Base-by-base conservation (phyloP, 305 asterid genomes). In the Solanum hybrid region DNA sequence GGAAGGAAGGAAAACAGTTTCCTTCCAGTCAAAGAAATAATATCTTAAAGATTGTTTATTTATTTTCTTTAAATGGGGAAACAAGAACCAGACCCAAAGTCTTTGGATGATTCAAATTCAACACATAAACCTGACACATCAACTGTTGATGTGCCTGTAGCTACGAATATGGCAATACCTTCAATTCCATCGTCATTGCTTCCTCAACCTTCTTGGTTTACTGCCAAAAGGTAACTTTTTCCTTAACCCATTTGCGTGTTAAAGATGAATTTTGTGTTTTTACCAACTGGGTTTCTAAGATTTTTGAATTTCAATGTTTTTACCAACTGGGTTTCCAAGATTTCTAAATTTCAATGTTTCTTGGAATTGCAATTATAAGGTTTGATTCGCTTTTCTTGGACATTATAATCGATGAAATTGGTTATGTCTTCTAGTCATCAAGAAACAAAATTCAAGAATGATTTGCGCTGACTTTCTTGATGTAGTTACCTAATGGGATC, bases 171-270 rank as follows among this genome's bases (percentile, higher is more conserved):
- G 88, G 80, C 37, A 29, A n/a, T 16, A 34, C 9, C 92, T 87
- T 82, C 88, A 39, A 89, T 86, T 89, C 18, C 90, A 37, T 78
- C 91, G 8, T 16, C 89, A 33, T 71, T 88, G 7, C 88, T 91
- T 61, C 74, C 93, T 12, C 84, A 90, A 31, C 92, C 95, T 42
- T 92, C 94, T 34, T 93, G 94, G 94, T 93, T 92, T 88, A 93
- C 95, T 80, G 93, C 95, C 14, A 88, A 88, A 88, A 91, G 94
- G 95, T 91, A 39, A 20, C 18, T 13, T 82, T 16, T 37, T 69
- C 28, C 5, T 57, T 74, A 14, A 73, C 22, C 79, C 79, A 33
- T 74, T 74, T 74, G 79, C 1, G 79, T 74, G 34, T 6, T 74
- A 29, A 74, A 28, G 37, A n/a, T n/a, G 80, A 29, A 34, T 18